Evolutionary conservation across 2,329 filamentous ascomycete genomes (phyloP), one percentile per base, ranked within the genome.

Genomic region (Calonectria leucothoes): DNA sequence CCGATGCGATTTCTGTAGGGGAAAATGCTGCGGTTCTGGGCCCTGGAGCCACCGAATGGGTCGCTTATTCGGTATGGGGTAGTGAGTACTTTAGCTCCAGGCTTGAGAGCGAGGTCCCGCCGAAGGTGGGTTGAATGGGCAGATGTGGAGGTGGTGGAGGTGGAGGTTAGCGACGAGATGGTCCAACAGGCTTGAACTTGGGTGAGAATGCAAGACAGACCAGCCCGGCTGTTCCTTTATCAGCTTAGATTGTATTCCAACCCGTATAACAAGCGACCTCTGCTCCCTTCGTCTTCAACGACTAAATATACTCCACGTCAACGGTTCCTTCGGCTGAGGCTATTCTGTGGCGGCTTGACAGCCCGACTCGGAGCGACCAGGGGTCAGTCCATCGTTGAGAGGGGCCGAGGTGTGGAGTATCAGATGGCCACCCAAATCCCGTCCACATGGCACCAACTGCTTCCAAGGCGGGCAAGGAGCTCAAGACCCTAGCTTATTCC

Each of bases 91-190:
- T 73, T 80, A 79, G 77, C 71, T 73, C 69, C 63, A 76, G 71
- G 73, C 73, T 78, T 78, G 73, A 31, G 76, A 80, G 78, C 79
- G 77, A 80, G 76, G 79, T 80, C 79, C 79, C 79, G 79, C 79
- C 79, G 79, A 80, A 35, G 72, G 79, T 77, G 77, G 79, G 78
- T 77, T 80, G 75, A 78, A 78, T 76, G 77, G 74, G 77, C 76
- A 81, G 79, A 80, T 79, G 79, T 79, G 79, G 79, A 80, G 75
- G 75, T 79, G 78, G 79, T 76, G 77, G 74, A 79, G 72, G 77
- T 77, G 71, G 69, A 71, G 57, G 55, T 59, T 65, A 17, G 69
- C 74, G 75, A 77, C 72, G 76, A 61, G 59, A 61, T 59, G 55
- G 45, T 45, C 49, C 49, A 48, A 63, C 31, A 63, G 33, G 31